These are phyloP conservation scores for Polyporus arcularius DNA, from an alignment of 768 basidiomycete species.

Conservation along the genomic window DNA sequence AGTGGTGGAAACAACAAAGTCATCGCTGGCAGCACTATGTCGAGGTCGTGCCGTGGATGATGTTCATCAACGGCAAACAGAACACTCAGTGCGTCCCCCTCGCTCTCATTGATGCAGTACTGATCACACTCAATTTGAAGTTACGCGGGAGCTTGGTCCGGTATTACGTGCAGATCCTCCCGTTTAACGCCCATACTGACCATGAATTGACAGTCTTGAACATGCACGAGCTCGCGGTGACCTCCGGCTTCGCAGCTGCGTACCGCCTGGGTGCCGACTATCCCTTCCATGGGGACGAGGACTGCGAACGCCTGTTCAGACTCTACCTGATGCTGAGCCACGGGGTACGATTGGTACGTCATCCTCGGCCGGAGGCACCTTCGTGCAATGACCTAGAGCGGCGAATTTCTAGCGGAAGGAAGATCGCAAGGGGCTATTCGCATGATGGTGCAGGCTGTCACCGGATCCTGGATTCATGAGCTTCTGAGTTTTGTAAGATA, in stretches of 20 bases:
- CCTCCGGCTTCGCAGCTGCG: conserved; percentile 44
- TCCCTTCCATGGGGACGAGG: conserved; percentile 33
- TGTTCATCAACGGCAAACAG: conserved; percentile 39
- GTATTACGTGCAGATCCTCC: conserved; percentile 16
- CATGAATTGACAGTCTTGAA: conserved; percentile 28
- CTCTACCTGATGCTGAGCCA: conserved; percentile 32
- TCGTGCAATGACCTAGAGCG: too few relatives aligned
- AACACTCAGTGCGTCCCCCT: conserved; percentile 31
- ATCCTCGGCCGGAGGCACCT: neutral
- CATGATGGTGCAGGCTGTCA: conserved; percentile 2
- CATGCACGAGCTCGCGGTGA: conserved; percentile 40
- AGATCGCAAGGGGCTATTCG: conserved; percentile 25
- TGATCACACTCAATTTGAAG: conserved; percentile 8
- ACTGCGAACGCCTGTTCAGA: conserved; percentile 31
- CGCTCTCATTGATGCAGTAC: neutral
- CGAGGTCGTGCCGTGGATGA: conserved; percentile 40
- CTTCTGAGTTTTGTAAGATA: neutral
- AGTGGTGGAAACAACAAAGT: conserved; percentile 57
- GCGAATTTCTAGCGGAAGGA: conserved; percentile 24
- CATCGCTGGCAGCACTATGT: conserved; percentile 51
- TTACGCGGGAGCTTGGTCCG: conserved; percentile 35
- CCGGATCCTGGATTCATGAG: neutral
- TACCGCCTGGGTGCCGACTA: conserved; percentile 36
- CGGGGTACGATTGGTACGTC: conserved; percentile 27
- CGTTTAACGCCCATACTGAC: neutral